A percentile compares a stretch with the other conserved stretches of the same genome.
These are phyloP conservation scores for Rhodotorula sp. DNA, from an alignment of 1,284 basidiomycete genomes.

Conservation along the genomic window DNA sequence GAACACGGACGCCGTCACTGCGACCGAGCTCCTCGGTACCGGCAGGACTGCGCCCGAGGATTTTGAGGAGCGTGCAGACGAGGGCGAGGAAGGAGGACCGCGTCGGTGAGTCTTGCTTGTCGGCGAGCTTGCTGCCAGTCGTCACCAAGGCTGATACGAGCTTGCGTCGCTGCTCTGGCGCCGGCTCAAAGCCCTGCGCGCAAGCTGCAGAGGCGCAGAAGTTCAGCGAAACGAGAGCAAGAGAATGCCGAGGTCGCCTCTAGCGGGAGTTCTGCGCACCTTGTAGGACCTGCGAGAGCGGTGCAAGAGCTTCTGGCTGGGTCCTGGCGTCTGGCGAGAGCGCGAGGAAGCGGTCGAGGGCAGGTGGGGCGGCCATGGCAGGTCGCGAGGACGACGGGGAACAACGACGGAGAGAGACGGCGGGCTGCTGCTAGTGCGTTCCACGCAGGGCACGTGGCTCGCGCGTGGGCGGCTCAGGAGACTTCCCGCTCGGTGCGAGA, in stretches of 20 bases:
- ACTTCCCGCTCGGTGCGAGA: too few relatives aligned
- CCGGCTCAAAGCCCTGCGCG: neutral
- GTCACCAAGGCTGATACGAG: conserved; percentile 22
- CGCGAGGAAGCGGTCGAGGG: neutral
- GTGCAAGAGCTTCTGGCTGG: neutral
- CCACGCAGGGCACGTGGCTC: too few relatives aligned
- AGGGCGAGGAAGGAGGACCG: conserved; percentile 1
- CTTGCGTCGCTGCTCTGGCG: conserved; percentile 20
- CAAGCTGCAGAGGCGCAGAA: neutral
- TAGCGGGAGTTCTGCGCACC: neutral
- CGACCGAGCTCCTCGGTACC: conserved; percentile 35
- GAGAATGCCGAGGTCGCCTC: too few relatives aligned
- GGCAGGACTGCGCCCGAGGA: conserved; percentile 32
- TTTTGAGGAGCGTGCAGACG: conserved; percentile 27
- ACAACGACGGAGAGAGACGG: too few relatives aligned
- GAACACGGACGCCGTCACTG: conserved; percentile 9
- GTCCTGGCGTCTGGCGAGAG: conserved; percentile 11
- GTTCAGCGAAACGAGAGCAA: neutral
- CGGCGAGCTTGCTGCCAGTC: neutral
- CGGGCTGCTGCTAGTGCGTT: too few relatives aligned
- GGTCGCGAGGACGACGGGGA: neutral
- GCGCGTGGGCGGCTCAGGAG: too few relatives aligned
- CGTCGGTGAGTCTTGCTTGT: neutral
- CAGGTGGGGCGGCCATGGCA: neutral
- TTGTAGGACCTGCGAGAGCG: neutral